Conservation (phyloP, 192 early-diverging fungal species). For the Allomyces macrogynus region DNA sequence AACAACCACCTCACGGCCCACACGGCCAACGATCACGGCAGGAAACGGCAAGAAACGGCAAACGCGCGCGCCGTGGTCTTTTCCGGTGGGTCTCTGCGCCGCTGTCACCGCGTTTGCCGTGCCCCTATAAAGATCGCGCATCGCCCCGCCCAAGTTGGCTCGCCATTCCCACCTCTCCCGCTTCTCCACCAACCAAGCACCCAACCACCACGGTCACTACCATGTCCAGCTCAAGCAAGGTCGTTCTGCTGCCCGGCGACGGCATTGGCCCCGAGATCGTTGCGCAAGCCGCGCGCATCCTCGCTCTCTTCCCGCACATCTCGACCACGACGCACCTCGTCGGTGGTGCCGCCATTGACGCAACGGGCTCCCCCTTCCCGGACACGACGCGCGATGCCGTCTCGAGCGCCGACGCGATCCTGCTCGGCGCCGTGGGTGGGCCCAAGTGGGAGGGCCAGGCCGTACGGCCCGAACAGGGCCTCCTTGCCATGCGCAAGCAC, state of each 20-base stretch:
- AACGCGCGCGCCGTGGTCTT: no score
- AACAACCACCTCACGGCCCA: no score
- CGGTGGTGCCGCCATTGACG: conserved; percentile 82
- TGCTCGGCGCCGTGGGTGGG: conserved; percentile 93
- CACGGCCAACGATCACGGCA: no score
- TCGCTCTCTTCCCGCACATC: conserved; percentile 55
- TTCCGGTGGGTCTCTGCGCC: no score
- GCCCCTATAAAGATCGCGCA: no score
- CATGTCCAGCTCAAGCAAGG: conserved; percentile 16
- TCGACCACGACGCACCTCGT: conserved; percentile 62
- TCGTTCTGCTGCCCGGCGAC: conserved; percentile 76
- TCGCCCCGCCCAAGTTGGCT: no score
- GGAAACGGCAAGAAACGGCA: no score
- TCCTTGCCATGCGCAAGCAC: conserved; percentile 76
- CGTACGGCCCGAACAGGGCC: conserved; percentile 82
- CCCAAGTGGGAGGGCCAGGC: conserved; percentile 74
- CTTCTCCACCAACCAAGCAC: not conserved
- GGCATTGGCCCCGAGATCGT: conserved; percentile 92
- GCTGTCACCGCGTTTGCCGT: no score
- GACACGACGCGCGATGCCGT: conserved; percentile 61
- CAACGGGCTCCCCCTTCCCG: conserved; percentile 69
- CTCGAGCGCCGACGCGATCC: conserved; percentile 65
- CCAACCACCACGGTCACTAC: not conserved
- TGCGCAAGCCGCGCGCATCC: conserved; percentile 70
- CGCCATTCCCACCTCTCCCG: not conserved